Evolutionary conservation across 2,329 filamentous ascomycete genomes (phyloP), one percentile per base, ranked within the genome.

Genomic region (Fonsecaea erecta): DNA sequence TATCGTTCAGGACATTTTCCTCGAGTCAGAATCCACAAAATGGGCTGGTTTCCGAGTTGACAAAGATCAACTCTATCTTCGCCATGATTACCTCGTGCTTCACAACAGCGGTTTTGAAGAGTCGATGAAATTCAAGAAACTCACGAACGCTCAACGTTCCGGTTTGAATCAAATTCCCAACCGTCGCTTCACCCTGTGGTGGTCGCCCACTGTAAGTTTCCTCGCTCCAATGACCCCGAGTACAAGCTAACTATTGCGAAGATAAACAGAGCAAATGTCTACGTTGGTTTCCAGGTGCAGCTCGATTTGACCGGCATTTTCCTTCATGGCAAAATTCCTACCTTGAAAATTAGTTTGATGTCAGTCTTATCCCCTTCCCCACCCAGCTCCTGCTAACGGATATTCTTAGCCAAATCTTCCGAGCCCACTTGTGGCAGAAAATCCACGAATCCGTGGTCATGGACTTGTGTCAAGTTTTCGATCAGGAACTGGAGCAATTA

Each of bases 391-490:
- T 46, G n/a, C 40, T 46, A 46, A 46, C n/a, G 7, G 5, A 46
- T 46, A 21, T 21, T 21, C 14, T 21, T 24, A 46, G 40, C 67
- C 95, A 99, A 76, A 99, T 99, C 73, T 99, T 99, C 91, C 90
- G 95, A 76, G 95, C 96, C 59, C 95, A 99, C 86, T 88, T 99
- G 83, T 99, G 95, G 95, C 95, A 99, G 78, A 99, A 99, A 84
- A 98, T 99, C 53, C 96, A 99, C 78, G 95, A 99, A 79, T 96
- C 91, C 0, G 93, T 98, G 0, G 94, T 97, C 35, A 99, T 99
- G 95, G 95, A 99, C 83, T 79, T 99, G 74, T 98, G 95, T 73
- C 96, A 99, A 76, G 95, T 99, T 14, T 97, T 99, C 72, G 95
- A 99, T 71, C 94, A 98, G 75, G 95, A 99, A 76, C 82, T 99